These are phyloP conservation scores for Dryas alaskensis DNA, from an alignment of 306 rosid genomes.

Conservation along the genomic window DNA sequence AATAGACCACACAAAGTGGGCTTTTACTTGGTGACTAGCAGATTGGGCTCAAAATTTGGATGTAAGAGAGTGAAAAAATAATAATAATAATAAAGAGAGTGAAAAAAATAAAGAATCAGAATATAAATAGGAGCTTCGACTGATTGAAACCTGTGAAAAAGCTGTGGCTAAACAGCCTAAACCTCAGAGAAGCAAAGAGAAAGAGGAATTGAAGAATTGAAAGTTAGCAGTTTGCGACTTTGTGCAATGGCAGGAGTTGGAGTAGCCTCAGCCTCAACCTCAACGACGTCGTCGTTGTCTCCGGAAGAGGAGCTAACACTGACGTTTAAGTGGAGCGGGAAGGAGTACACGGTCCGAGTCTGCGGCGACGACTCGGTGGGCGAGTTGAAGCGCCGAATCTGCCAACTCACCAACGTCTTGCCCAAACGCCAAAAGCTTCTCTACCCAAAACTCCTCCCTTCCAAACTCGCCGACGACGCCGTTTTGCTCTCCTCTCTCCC, in stretches of 20 bases:
- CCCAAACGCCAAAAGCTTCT: slow-evolving; percentile 93
- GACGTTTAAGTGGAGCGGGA: slow-evolving; percentile 82
- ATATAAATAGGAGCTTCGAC: too few species aligned
- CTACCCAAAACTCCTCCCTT: slow-evolving; percentile 65
- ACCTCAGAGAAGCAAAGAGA: neutral
- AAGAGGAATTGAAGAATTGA: neutral
- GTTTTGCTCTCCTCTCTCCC: slow-evolving; percentile 73
- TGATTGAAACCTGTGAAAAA: too few species aligned
- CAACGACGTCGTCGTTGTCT: slow-evolving; percentile 30
- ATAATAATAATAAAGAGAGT: too few species aligned
- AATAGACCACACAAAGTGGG: too few species aligned
- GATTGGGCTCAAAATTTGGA: too few species aligned
- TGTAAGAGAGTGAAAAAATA: too few species aligned
- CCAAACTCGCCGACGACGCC: slow-evolving; percentile 82
- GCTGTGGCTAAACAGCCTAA: neutral
- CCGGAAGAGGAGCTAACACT: slow-evolving; percentile 71
- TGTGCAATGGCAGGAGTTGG: slow-evolving; percentile 39
- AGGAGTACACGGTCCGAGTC: slow-evolving; percentile 78
- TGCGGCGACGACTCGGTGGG: slow-evolving; percentile 82
- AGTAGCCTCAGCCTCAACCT: slow-evolving; percentile 17
- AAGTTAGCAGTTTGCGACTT: too few species aligned
- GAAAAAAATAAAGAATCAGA: too few species aligned
- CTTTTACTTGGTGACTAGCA: too few species aligned
- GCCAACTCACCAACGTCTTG: slow-evolving; percentile 75
- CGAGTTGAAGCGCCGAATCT: slow-evolving; percentile 91